Conservation (phyloP, 768 basidiomycete species). For the Termitomyces sp. region DNA sequence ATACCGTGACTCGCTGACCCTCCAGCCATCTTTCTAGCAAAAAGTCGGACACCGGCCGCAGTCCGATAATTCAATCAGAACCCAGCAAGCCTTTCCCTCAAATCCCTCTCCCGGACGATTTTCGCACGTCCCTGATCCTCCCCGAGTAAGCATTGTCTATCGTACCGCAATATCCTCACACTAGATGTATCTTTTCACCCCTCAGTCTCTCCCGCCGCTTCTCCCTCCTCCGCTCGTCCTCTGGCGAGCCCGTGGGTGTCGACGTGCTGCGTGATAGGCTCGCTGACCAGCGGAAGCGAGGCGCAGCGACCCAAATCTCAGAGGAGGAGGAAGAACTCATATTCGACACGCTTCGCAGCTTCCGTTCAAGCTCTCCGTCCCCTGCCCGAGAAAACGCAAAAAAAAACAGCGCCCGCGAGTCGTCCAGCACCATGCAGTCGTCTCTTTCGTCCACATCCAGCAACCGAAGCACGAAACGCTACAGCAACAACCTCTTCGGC, state of each 20-base stretch:
- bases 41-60: constrained; percentile 67
- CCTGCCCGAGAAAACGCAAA: constrained; percentile 28
- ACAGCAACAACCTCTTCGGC: constrained; percentile 84
- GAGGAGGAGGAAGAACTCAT: constrained; percentile 87
- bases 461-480: constrained; percentile 55
- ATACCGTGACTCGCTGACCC: constrained; percentile 18
- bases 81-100: constrained; percentile 40
- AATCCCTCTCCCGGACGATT: constrained; percentile 67
- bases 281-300: constrained; percentile 71
- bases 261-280: constrained; percentile 62
- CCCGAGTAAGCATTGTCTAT: constrained; percentile 57
- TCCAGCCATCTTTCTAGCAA: constrained; percentile 43
- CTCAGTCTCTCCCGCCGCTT: constrained; percentile 76
- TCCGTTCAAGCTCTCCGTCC: constrained; percentile 29
- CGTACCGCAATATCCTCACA: background rate
- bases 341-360: constrained; percentile 59
- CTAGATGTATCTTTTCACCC: constrained; percentile 15
- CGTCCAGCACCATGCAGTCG: constrained; percentile 28
- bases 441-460: constrained; percentile 39
- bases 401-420: constrained; percentile 27
- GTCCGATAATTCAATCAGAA: constrained; percentile 28
- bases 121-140: constrained; percentile 82
- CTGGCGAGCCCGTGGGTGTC: constrained; percentile 61
- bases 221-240: constrained; percentile 65
- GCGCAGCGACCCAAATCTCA: constrained; percentile 61